These are phyloP conservation scores for Vigna radiata DNA, from an alignment of 306 rosid genomes.

Conservation along the genomic window DNA sequence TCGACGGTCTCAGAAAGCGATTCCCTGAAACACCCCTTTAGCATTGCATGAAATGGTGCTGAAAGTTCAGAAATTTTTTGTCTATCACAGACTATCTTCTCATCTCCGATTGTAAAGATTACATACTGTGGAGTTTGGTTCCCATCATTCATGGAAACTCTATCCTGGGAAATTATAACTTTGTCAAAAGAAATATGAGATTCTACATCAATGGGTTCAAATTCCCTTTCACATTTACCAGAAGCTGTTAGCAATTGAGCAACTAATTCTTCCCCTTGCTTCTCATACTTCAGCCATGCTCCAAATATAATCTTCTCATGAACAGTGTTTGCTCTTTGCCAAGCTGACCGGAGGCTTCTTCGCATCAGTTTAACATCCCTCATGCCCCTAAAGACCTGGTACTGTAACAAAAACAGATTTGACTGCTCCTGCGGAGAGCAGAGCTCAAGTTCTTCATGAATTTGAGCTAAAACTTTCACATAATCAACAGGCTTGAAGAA, in stretches of 20 bases:
- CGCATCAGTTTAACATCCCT: slow-evolving; percentile 88
- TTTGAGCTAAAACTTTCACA: slow-evolving; percentile 90
- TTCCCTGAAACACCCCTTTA: slow-evolving; percentile 86
- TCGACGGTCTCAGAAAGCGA: slow-evolving; percentile 76
- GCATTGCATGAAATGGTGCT: slow-evolving; percentile 86
- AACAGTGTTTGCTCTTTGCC: slow-evolving; percentile 77
- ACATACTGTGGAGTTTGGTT: slow-evolving; percentile 55
- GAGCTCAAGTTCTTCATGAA: slow-evolving; percentile 91
- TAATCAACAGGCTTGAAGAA: slow-evolving; percentile 82
- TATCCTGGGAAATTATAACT: slow-evolving; percentile 51
- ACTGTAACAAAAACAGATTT: slow-evolving; percentile 78
- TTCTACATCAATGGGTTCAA: slow-evolving; percentile 70
- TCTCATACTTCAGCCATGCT: slow-evolving; percentile 94
- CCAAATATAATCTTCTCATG: slow-evolving; percentile 85
- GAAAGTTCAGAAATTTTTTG: slow-evolving; percentile 82
- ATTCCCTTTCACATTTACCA: slow-evolving; percentile 77
- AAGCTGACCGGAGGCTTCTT: slow-evolving; percentile 85
- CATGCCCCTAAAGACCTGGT: slow-evolving; percentile 87
- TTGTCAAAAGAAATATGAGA: slow-evolving; percentile 58
- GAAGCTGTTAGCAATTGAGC: slow-evolving; percentile 69
- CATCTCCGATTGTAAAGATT: slow-evolving; percentile 70
- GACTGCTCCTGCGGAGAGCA: slow-evolving; percentile 76
- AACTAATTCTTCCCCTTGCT: slow-evolving; percentile 79
- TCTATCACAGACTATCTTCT: slow-evolving; percentile 81
- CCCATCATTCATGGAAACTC: slow-evolving; percentile 56